These are phyloP conservation scores for Thelonectria discophora DNA, from an alignment of 2,329 filamentous ascomycete species.

Conservation along the genomic window DNA sequence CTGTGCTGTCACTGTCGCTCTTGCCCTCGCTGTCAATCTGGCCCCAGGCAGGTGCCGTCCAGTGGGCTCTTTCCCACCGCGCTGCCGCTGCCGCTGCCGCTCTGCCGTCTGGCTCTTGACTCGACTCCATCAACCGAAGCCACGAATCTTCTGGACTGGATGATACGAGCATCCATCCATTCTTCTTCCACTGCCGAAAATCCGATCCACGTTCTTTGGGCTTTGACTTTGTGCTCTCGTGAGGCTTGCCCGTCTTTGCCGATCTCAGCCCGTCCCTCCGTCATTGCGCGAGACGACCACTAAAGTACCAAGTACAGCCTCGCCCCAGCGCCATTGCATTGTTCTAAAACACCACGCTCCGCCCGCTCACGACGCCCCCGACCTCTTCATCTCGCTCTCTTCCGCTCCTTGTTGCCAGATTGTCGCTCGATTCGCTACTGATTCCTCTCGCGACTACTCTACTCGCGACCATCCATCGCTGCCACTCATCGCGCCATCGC, in stretches of 20 bases:
- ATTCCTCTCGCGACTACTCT: neutral
- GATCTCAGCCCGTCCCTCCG: slow-evolving; percentile 9
- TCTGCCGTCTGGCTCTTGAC: slow-evolving; percentile 11
- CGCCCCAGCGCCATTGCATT: slow-evolving; percentile 4
- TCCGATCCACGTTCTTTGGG: slow-evolving; percentile 14
- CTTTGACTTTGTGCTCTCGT: neutral
- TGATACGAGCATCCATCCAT: slow-evolving; percentile 18
- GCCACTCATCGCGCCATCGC: slow-evolving; percentile 4
- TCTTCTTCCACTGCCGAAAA: slow-evolving; percentile 17
- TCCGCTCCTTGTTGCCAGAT: neutral
- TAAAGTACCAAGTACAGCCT: neutral
- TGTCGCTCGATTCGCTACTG: neutral
- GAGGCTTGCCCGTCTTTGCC: slow-evolving; percentile 12
- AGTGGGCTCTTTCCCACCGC: neutral
- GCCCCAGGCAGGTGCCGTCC: neutral
- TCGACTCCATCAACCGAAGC: slow-evolving; percentile 9
- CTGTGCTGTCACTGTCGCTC: too few relatives aligned
- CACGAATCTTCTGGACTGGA: slow-evolving; percentile 15
- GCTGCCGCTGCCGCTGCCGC: neutral
- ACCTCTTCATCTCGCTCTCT: slow-evolving; percentile 1
- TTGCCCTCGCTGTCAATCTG: neutral
- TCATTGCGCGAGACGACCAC: slow-evolving; percentile 18
- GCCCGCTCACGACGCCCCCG: slow-evolving; percentile 3
- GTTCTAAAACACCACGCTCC: slow-evolving; percentile 19
- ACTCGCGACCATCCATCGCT: neutral